These are phyloP conservation scores for Hyaloscypha bicolor DNA, from an alignment of 495 filamentous ascomycete genomes.

Conservation along the genomic window DNA sequence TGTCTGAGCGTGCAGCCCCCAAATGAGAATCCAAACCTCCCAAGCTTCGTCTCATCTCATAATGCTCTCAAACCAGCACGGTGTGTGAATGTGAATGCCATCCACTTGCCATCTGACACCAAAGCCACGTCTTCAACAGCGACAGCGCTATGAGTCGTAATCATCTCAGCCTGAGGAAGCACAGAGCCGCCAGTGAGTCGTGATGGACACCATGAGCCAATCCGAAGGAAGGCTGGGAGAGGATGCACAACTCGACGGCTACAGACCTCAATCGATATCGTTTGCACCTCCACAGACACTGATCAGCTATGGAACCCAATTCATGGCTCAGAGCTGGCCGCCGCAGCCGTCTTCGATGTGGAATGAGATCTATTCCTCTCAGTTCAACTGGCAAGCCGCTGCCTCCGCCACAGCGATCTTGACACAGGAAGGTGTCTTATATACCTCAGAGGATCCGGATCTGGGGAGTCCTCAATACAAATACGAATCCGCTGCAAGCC, in stretches of 20 bases:
- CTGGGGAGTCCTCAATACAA: background rate
- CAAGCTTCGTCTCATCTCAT: no score
- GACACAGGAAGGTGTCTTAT: background rate
- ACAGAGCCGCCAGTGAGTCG: background rate
- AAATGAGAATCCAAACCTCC: no score
- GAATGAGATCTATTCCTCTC: background rate
- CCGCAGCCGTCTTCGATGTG: background rate
- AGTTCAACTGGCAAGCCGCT: background rate
- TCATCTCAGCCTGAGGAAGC: background rate
- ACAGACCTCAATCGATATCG: background rate
- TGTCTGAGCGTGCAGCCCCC: no score
- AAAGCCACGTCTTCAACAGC: background rate
- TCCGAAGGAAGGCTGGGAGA: background rate
- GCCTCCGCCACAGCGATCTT: background rate
- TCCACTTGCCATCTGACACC: no score
- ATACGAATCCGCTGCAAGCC: background rate
- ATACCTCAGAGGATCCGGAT: background rate
- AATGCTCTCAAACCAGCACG: no score
- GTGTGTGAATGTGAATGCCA: no score
- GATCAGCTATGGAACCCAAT: background rate
- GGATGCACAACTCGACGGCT: background rate
- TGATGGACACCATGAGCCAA: background rate
- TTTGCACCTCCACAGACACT: background rate
- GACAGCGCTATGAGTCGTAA: background rate
- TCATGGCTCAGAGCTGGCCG: background rate